Evolutionary conservation across 2,329 filamentous ascomycete genomes (phyloP).

Genomic region (Myriangium duriaei): DNA sequence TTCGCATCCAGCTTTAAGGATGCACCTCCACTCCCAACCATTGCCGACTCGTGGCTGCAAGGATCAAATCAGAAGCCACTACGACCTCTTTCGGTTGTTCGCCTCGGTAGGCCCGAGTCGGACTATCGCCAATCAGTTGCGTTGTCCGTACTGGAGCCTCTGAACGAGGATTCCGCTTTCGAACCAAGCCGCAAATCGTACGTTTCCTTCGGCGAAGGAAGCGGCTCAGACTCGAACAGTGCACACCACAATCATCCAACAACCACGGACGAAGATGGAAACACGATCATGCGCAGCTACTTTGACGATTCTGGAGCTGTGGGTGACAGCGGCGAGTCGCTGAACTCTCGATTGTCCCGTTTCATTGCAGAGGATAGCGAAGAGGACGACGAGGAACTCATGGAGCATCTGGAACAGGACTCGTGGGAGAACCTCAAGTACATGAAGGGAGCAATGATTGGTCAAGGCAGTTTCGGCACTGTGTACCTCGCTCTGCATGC

Average conservation of each 20-base stretch:
- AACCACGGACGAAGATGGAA: constrained; percentile 60
- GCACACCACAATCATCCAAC: constrained; percentile 58
- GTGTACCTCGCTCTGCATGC: constrained; percentile 93
- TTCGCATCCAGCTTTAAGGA: constrained; percentile 85
- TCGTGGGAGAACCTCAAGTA: constrained; percentile 96
- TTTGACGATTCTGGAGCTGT: constrained; percentile 61
- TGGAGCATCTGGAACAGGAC: constrained; percentile 81
- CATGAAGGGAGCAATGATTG: constrained; percentile 98
- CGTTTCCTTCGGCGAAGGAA: constrained; percentile 69
- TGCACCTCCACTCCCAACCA: constrained; percentile 87
- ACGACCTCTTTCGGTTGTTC: constrained; percentile 48
- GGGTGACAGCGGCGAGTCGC: constrained; percentile 42
- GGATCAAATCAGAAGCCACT: constrained; percentile 34
- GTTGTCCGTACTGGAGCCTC: constrained; percentile 75
- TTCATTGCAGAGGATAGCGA: constrained; percentile 84
- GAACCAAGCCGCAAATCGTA: constrained; percentile 92
- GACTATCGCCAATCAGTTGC: constrained; percentile 77
- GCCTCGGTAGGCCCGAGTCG: constrained; percentile 43
- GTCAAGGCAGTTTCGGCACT: constrained; percentile 90
- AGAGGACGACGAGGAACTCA: constrained; percentile 77
- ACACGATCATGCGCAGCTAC: constrained; percentile 61
- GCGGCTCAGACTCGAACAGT: constrained; percentile 52
- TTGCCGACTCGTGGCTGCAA: constrained; percentile 84
- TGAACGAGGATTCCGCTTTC: constrained; percentile 78
- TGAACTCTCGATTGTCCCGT: constrained; percentile 71